Evolutionary conservation across 345 rosid genomes (phyloP), one percentile per base, ranked within the genome.

Genomic region (Linum lewisii): DNA sequence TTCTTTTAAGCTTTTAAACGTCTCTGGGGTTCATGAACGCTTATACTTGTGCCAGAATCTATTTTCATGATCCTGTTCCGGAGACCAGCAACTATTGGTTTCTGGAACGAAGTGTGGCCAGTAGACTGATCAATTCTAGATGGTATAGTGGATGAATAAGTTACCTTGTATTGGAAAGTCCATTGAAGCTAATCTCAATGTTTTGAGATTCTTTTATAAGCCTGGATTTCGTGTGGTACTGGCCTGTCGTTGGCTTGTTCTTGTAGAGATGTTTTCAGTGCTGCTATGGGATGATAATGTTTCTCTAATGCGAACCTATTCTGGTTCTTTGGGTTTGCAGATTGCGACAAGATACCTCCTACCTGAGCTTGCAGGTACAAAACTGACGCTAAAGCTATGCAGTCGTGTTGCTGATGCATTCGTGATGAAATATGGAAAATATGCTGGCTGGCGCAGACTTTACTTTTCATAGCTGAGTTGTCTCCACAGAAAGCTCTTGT

Each of bases 381-480:
- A 85, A 25, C 78, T 86, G 57, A 88, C 95, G 4, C 69, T 73
- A 59, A 88, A 86, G 78, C 84, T 86, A 59, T 75, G 79, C 71
- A 57, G 66, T 66, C 74, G 75, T 66, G 98, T 92, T 54, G 86
- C 94, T 20, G 94, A 86, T 73, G 97, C 97, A n/a, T 92, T 88
- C 77, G 97, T 86, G 72, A 76, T 72, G 67, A 92, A 82, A 68
- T 92, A 92, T 64, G 97, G 95, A 15, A 82, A 81, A 61, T 84
- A 86, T 81, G 97, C 98, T 59, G 98, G 95, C 62, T 88, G 97
- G 98, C 98, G 54, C 97, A 92, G 66, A 92, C 95, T 57, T 67
- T 86, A 61, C 90, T 92, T 54, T 92, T 92, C 75, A 77, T 88
- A 51, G 93, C 97, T 1, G 97, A 92, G 60, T 70, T 92, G 70